Evolutionary conservation across 768 basidiomycete species (phyloP).

Genomic region (Gloeostereum incarnatum): DNA sequence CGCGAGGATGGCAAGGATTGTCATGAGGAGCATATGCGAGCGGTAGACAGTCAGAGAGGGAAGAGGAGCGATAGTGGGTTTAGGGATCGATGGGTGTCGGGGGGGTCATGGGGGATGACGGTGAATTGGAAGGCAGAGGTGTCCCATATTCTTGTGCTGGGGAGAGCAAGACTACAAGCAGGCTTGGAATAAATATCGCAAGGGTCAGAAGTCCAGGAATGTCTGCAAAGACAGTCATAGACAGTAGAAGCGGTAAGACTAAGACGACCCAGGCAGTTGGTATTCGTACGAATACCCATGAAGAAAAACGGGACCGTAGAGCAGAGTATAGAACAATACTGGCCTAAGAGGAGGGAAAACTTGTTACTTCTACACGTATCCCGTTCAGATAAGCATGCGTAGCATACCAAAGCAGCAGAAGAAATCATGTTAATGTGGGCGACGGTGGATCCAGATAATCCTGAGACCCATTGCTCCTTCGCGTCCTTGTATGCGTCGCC

Average conservation of each 20-base stretch:
- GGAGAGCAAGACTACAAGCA: slow-evolving; percentile 32
- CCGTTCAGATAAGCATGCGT: not conserved
- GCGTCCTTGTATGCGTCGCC: slow-evolving; percentile 62
- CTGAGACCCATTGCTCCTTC: slow-evolving; percentile 80
- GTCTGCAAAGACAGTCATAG: slow-evolving; percentile 68
- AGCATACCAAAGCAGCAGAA: slow-evolving; percentile 44
- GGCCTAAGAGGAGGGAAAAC: slow-evolving; percentile 29
- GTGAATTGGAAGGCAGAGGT: slow-evolving; percentile 40
- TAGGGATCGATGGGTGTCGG: slow-evolving; percentile 6
- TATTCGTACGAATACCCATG: slow-evolving; percentile 26
- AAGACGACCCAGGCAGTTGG: slow-evolving; percentile 54
- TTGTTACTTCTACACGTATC: not conserved
- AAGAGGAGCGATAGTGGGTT: slow-evolving; percentile 29
- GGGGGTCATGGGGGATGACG: slow-evolving; percentile 13
- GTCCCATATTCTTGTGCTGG: slow-evolving; percentile 31
- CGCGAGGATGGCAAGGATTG: slow-evolving; percentile 82
- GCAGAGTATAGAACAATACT: slow-evolving; percentile 67
- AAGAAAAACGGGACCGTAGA: slow-evolving; percentile 37
- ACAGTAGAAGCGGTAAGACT: slow-evolving; percentile 70
- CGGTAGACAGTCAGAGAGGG: slow-evolving; percentile 83
- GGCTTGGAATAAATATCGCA: slow-evolving; percentile 35
- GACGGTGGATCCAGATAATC: slow-evolving; percentile 62
- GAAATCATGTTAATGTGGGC: slow-evolving; percentile 61
- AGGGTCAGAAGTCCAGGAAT: slow-evolving; percentile 42
- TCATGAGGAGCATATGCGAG: slow-evolving; percentile 94